phyloP scores from a whole-genome alignment of 148 eudicot genomes.

The Pouteria glomerata region DNA sequence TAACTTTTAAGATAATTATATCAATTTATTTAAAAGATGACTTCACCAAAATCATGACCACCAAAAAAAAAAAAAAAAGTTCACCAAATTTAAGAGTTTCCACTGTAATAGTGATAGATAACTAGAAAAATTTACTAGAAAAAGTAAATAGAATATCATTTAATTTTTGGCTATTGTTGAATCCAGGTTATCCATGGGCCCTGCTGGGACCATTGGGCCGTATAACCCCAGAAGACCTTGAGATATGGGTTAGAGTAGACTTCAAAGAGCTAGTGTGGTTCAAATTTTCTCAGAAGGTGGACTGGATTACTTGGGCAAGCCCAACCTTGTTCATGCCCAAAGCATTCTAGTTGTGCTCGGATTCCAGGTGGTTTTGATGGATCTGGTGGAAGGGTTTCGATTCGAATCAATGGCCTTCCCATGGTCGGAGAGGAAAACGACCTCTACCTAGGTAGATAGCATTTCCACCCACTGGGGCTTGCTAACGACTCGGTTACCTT shows the following conservation, averaged over 20 bases:
- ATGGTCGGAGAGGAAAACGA: slow-evolving; percentile 82
- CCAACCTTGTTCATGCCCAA: too few species aligned
- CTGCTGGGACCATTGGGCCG: slow-evolving; percentile 88
- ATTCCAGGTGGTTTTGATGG: slow-evolving; percentile 74
- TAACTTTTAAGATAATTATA: too few species aligned
- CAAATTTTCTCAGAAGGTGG: too few species aligned
- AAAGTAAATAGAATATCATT: too few species aligned
- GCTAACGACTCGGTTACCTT: slow-evolving; percentile 67
- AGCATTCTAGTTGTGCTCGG: slow-evolving; percentile 76
- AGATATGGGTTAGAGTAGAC: too few species aligned
- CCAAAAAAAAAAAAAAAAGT: too few species aligned
- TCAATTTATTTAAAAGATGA: too few species aligned
- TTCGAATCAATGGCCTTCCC: slow-evolving; percentile 68
- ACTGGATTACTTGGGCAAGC: slow-evolving; percentile 78
- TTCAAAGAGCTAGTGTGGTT: slow-evolving; percentile 93
- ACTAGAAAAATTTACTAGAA: too few species aligned
- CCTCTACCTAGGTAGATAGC: slow-evolving; percentile 78
- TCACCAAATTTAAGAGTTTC: too few species aligned
- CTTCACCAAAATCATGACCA: too few species aligned
- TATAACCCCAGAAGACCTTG: slow-evolving; percentile 78
- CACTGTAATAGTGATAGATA: too few species aligned
- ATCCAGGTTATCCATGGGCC: slow-evolving; percentile 89
- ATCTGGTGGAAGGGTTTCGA: slow-evolving; percentile 82
- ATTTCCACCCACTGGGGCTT: slow-evolving; percentile 51
- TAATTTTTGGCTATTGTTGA: too few species aligned